Percentiles rank a stretch among this genome's conserved stretches.
phyloP scores from a whole-genome alignment of 192 early-diverging fungal species.

The Podila minutissima region DNA sequence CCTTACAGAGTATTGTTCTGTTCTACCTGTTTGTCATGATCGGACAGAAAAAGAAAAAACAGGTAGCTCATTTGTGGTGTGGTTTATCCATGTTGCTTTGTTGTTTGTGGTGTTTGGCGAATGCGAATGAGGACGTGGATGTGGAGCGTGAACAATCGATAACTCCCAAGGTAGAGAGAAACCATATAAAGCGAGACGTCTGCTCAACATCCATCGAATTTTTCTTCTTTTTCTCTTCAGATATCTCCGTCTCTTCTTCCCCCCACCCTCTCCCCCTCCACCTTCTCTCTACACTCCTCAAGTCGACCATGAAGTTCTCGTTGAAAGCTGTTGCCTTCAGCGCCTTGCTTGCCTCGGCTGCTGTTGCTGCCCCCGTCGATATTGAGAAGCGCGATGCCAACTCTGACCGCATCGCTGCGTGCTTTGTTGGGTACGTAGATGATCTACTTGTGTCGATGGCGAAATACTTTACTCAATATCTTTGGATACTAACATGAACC shows the following conservation, averaged over 20 bases:
- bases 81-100: too few species aligned
- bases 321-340: slow-evolving; percentile 36
- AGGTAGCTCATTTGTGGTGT: too few species aligned
- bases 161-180: too few species aligned
- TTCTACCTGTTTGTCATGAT: too few species aligned
- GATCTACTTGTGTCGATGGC: too few species aligned
- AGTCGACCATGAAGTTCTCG: slow-evolving; percentile 39
- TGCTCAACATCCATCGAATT: background rate
- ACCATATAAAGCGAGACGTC: too few species aligned
- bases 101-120: too few species aligned
- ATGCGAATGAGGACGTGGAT: too few species aligned
- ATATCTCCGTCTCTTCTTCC: slow-evolving; percentile 4
- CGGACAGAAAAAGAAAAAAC: too few species aligned
- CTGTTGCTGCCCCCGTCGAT: slow-evolving; percentile 29
- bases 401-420: slow-evolving; percentile 29
- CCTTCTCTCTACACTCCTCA: background rate
- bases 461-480: background rate
- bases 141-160: too few species aligned
- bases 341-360: slow-evolving; percentile 23
- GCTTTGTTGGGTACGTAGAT: slow-evolving; percentile 27
- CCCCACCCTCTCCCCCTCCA: background rate
- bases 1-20: too few species aligned
- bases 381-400: slow-evolving; percentile 31
- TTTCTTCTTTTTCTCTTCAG: slow-evolving; percentile 10
- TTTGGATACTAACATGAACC: background rate